Evolutionary conservation across 352 stramenopile genomes (phyloP).

Genomic region (Globisporangium cylindrosporum): DNA sequence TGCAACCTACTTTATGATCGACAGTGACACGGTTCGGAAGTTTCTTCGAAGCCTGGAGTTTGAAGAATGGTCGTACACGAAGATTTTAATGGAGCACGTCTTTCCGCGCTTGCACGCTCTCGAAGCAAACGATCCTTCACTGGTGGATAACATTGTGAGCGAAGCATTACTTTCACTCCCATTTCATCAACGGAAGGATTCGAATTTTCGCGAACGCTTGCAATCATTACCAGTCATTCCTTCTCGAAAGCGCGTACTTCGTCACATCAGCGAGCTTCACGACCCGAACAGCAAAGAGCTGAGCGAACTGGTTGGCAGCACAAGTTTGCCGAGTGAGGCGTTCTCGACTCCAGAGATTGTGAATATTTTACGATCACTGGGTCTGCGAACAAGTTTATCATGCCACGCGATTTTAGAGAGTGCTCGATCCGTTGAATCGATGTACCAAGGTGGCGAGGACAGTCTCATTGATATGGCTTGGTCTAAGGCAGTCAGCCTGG

Average conservation of each 20-base stretch:
- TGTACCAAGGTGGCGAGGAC: conserved; percentile 30
- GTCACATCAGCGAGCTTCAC: conserved; percentile 52
- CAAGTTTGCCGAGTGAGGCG: conserved; percentile 47
- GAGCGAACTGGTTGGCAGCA: conserved; percentile 59
- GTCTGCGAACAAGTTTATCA: conserved; percentile 56
- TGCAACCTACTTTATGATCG: conserved; percentile 43
- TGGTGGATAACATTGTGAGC: conserved; percentile 55
- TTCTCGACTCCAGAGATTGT: conserved; percentile 51
- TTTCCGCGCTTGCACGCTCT: conserved; percentile 47
- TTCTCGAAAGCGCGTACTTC: conserved; percentile 51
- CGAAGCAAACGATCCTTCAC: conserved; percentile 23
- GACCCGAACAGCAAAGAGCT: conserved; percentile 69
- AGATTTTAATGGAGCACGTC: conserved; percentile 58
- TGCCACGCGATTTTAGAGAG: conserved; percentile 74
- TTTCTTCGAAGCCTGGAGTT: conserved; percentile 50
- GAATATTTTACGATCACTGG: conserved; percentile 50
- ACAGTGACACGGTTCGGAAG: conserved; percentile 31
- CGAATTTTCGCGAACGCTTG: conserved; percentile 46
- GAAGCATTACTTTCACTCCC: conserved; percentile 40
- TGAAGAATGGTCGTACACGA: conserved; percentile 54
- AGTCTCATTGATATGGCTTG: conserved; percentile 24
- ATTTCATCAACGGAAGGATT: conserved; percentile 54
- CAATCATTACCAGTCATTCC: conserved; percentile 44
- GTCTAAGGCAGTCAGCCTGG: conserved; percentile 47
- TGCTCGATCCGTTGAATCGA: conserved; percentile 51